Percentiles rank a stretch among this genome's conserved stretches.
phyloP scores from a whole-genome alignment of 495 filamentous ascomycete genomes.

The Penicillium soppii region DNA sequence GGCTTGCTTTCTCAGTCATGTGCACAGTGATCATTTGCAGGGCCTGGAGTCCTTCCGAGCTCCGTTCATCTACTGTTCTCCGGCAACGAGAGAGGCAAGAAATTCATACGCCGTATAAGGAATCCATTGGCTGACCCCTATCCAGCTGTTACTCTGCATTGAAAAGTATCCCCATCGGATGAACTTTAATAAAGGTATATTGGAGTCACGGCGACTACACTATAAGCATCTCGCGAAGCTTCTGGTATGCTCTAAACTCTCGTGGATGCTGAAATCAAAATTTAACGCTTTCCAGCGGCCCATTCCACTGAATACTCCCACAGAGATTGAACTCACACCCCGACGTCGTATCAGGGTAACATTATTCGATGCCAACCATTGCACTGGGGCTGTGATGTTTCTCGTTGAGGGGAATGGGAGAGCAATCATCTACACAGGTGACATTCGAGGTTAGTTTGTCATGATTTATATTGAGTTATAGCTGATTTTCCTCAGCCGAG shows the following conservation, averaged over 20 bases:
- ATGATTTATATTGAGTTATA: background rate
- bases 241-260: constrained; percentile 38
- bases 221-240: constrained; percentile 75
- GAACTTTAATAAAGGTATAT: constrained; percentile 74
- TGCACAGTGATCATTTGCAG: constrained; percentile 86
- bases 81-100: constrained; percentile 72
- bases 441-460: constrained; percentile 66
- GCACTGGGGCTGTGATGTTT: constrained; percentile 90
- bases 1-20: constrained; percentile 89
- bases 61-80: constrained; percentile 88
- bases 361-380: constrained; percentile 90
- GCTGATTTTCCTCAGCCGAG: constrained; percentile 47
- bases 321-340: constrained; percentile 69
- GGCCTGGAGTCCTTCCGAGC: constrained; percentile 75
- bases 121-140: constrained; percentile 2
- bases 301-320: constrained; percentile 81
- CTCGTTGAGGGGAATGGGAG: constrained; percentile 77
- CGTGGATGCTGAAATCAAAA: background rate
- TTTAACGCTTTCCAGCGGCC: constrained; percentile 57
- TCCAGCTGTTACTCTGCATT: constrained; percentile 63
- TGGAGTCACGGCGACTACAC: constrained; percentile 65
- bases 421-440: constrained; percentile 87
- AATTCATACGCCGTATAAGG: background rate
- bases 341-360: constrained; percentile 72
- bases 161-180: constrained; percentile 77